Evolutionary conservation across 257 asterid species (phyloP), one percentile per base, ranked within the genome.

Genomic region (Cordia subcordata): DNA sequence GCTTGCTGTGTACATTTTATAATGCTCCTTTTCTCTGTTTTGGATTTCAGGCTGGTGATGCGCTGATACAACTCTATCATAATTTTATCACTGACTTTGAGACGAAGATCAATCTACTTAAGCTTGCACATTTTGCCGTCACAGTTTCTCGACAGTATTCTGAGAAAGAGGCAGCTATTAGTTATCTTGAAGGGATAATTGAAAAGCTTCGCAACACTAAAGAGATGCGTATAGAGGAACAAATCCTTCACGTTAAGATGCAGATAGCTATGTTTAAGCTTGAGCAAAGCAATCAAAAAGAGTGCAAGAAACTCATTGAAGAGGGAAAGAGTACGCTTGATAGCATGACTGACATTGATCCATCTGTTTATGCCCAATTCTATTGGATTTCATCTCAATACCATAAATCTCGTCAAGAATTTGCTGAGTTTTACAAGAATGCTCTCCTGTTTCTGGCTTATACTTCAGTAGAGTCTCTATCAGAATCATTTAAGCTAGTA

Each of bases 271-370:
- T 75, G 22, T 81, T 76, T 40, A 83, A 86, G 79, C 99, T 89
- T 58, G 96, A 93, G 68, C 90, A 81, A 67, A 96, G 96, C 69
- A 86, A 89, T 70, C 73, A 77, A 58, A 93, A 93, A 63, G 96
- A 82, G 70, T 83, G 94, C 88, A 93, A 93, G 74, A 85, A 83
- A 13, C 90, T 85, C 68, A 64, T 93, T 49, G 95, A 86, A 1
- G 96, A 86, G 67, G 99, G 99, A 53, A 93, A 89, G 82, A 79
- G 83, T 63, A 82, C 97, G 32, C 85, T 93, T 58, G 94, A 89
- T 73, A 86, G 94, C 79, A 86, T 93, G 96, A 93, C 99, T 17
- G 99, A 86, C 68, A 87, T 93, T 67, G 99, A 89, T 80, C 99
- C 99, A 27, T 77, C 97, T 33, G 99, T 89, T 53, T 85, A 89